phyloP scores from a whole-genome alignment of 1,284 basidiomycete species.

The Sporisorium exsertum region DNA sequence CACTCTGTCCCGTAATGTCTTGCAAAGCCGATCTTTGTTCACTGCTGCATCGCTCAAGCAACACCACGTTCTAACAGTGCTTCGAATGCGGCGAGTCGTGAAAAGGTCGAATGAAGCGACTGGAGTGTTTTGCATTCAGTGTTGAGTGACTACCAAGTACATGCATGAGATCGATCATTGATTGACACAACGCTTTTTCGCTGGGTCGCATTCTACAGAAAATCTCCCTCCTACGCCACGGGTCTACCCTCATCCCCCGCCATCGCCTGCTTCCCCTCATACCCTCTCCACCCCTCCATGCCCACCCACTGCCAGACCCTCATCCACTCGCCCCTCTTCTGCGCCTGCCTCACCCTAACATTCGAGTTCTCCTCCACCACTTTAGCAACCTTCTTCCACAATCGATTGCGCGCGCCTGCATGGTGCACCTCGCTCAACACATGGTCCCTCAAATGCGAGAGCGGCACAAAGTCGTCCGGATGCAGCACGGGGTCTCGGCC shows the following conservation, averaged over 20 bases:
- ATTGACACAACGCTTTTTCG: no score
- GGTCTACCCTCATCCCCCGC: not conserved
- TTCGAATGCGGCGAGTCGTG: no score
- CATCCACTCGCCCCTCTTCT: constrained; percentile 80
- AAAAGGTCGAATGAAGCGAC: no score
- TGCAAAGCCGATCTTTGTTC: no score
- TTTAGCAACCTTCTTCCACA: constrained; percentile 88
- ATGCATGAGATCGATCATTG: not conserved
- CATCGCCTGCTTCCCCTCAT: not conserved
- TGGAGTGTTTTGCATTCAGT: no score
- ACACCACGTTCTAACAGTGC: no score
- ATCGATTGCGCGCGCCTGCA: constrained; percentile 75
- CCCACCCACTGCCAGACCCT: constrained; percentile 74
- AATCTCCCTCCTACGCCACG: constrained; percentile 12
- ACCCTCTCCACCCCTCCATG: constrained; percentile 30
- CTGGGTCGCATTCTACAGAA: no score
- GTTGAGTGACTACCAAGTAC: not conserved
- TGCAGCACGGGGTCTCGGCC: constrained; percentile 84
- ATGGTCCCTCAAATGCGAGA: constrained; percentile 89
- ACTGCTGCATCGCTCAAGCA: not conserved
- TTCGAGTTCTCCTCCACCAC: constrained; percentile 95
- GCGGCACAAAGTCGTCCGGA: constrained; percentile 84
- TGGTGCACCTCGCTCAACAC: constrained; percentile 86
- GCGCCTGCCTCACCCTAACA: constrained; percentile 86
- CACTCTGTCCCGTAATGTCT: no score